Evolutionary conservation across 2,329 filamentous ascomycete genomes (phyloP), one percentile per base, ranked within the genome.

Genomic region (Ceratocystis diversiconidia): DNA sequence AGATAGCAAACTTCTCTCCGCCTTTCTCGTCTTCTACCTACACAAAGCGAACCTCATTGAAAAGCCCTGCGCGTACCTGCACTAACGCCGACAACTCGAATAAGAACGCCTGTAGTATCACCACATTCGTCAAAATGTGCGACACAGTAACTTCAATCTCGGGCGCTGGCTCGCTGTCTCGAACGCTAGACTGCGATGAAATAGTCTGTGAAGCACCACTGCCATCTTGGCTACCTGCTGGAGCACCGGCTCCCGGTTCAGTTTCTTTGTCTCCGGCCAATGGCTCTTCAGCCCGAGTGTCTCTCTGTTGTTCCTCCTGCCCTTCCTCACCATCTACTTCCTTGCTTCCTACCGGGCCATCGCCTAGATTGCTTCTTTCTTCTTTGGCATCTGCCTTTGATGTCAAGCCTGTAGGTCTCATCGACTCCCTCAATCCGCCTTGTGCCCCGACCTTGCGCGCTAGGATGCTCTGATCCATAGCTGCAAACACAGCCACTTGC

Each of bases 71-170:
- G 65, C 89, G 79, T 44, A 88, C 85, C 73, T 92, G 88, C 67
- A 91, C 79, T 70, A 92, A 74, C 30, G 87, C 87, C 1, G 88
- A 85, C 65, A 92, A 74, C 74, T 94, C 89, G 62, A 92, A 79
- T 62, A 92, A 75, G 72, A 94, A 94, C 44, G 88, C 87, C 73
- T 94, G 89, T 66, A 91, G 78, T 62, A 92, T 82, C 66, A 92
- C 83, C 50, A 88, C 83, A 73, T 92, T 94, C 5, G 89, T 92
- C 68, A 94, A 76, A 10, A 92, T 78, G 72, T 92, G 89, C 50
- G 87, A 90, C 3, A 94, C 82, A 6, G 86, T 89, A 6, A 85
- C 86, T 8, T 79, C 79, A 4, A 75, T 72, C 32, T 72, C 72
- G 57, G 55, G 63, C 44, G 65, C 63, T 7, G 60, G 17, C 25